Percentiles rank a stretch among this genome's conserved stretches.
Conservation (phyloP, 257 asterid species). For the Solanum bulbocastanum region DNA sequence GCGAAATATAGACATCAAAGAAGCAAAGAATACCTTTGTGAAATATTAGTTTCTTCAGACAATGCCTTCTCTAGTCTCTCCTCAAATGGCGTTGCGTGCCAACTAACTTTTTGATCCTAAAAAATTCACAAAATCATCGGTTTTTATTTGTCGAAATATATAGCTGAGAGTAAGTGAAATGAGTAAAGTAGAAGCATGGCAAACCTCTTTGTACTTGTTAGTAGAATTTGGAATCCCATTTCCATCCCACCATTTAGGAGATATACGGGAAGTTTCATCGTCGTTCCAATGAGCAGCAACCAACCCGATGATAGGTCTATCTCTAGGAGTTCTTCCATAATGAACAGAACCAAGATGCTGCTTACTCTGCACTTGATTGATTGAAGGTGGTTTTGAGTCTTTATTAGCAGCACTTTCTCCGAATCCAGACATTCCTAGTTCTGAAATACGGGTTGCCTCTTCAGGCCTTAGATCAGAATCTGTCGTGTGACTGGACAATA, state of each 20-base stretch:
- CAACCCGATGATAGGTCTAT: slow-evolving; percentile 89
- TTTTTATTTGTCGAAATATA: neutral
- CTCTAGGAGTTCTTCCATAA: slow-evolving; percentile 34
- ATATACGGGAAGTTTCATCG: slow-evolving; percentile 35
- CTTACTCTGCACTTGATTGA: slow-evolving; percentile 16
- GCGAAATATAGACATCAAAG: neutral
- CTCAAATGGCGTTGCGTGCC: slow-evolving; percentile 26
- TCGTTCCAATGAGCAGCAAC: slow-evolving; percentile 92
- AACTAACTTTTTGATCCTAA: slow-evolving; percentile 26
- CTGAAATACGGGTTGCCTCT: slow-evolving; percentile 13
- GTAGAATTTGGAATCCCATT: slow-evolving; percentile 95
- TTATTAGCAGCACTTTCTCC: slow-evolving; percentile 18
- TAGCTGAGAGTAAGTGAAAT: neutral
- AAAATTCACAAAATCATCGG: neutral
- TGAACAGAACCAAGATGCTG: slow-evolving; percentile 11
- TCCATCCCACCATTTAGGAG: slow-evolving; percentile 85
- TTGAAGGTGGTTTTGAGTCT: slow-evolving; percentile 34
- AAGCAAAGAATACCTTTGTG: slow-evolving; percentile 46
- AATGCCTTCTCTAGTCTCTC: slow-evolving; percentile 77
- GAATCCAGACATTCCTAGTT: neutral
- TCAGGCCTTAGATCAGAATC: slow-evolving; percentile 17
- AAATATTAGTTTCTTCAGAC: slow-evolving; percentile 47
- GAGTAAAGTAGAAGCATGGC: neutral
- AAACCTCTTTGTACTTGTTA: slow-evolving; percentile 90
- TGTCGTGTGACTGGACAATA: neutral